These are phyloP conservation scores for Lactarius tabidus DNA, from an alignment of 768 basidiomycete species.

Conservation along the genomic window DNA sequence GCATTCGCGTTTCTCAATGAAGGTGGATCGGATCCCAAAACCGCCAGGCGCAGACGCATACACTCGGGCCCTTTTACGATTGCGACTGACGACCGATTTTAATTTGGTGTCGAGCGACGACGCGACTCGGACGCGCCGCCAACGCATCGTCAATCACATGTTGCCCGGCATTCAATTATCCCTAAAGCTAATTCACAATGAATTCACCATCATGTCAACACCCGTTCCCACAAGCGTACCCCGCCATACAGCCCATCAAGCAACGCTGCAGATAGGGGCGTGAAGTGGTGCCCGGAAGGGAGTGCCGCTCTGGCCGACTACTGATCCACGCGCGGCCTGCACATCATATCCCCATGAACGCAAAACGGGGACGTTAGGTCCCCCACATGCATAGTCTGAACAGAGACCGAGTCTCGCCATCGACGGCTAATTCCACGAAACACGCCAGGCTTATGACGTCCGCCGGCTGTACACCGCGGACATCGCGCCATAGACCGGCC, in stretches of 20 bases:
- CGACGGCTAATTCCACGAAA: slow-evolving; percentile 13
- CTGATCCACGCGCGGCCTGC: slow-evolving; percentile 10
- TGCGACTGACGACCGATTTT: neutral
- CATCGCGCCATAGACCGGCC: neutral
- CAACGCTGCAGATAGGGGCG: slow-evolving; percentile 16
- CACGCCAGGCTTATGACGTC: neutral
- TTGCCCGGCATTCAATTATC: neutral
- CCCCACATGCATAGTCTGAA: slow-evolving; percentile 6
- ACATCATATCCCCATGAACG: neutral
- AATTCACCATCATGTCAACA: slow-evolving; percentile 15
- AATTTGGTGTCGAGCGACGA: neutral
- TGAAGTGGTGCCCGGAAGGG: neutral
- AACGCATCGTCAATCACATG: neutral
- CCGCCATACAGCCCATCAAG: slow-evolving; percentile 2
- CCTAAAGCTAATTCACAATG: neutral
- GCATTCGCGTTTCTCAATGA: slow-evolving; percentile 3
- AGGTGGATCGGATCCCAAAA: slow-evolving; percentile 5
- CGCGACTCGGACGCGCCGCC: slow-evolving; percentile 7
- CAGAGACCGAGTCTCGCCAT: slow-evolving; percentile 11
- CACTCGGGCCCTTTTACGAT: neutral
- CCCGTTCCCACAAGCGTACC: slow-evolving; percentile 5
- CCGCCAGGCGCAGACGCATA: slow-evolving; percentile 2
- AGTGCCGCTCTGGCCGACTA: slow-evolving; percentile 2
- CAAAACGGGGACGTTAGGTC: neutral
- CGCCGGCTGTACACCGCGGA: slow-evolving; percentile 7